A percentile compares a stretch with the other conserved stretches of the same genome.
Conservation (phyloP, 495 filamentous ascomycete genomes). For the Gamarada debralockiae region DNA sequence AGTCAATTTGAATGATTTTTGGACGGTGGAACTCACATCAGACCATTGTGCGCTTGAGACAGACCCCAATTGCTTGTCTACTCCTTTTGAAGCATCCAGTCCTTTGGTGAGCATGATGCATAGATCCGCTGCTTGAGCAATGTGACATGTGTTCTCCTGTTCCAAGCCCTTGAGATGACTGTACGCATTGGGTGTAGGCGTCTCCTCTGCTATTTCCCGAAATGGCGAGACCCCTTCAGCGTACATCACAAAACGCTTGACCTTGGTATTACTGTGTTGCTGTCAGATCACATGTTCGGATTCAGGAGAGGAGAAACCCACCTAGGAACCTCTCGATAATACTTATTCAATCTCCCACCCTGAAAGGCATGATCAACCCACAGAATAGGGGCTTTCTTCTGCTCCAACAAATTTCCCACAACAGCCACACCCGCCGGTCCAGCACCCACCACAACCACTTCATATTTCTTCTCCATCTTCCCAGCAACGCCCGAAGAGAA, state of each 20-base stretch:
- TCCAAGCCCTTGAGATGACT: conserved; percentile 44
- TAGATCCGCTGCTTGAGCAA: conserved; percentile 52
- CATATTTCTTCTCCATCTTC: conserved; percentile 11
- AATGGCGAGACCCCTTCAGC: conserved; percentile 46
- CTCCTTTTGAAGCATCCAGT: conserved; percentile 32
- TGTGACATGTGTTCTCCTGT: conserved; percentile 48
- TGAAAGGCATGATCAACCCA: conserved; percentile 53
- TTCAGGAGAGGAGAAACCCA: conserved; percentile 21
- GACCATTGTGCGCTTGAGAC: conserved; percentile 14
- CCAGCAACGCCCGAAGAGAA: not conserved
- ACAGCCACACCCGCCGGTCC: conserved; percentile 55
- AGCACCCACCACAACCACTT: conserved; percentile 52
- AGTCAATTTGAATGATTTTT: not conserved
- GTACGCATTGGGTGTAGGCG: conserved; percentile 46
- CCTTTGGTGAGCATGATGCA: conserved; percentile 45
- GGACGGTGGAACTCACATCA: conserved; percentile 7
- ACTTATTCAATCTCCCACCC: conserved; percentile 46
- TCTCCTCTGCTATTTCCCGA: conserved; percentile 40
- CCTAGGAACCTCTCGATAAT: conserved; percentile 56
- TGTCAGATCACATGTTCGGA: conserved; percentile 15
- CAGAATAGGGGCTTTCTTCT: conserved; percentile 41
- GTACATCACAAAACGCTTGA: conserved; percentile 48
- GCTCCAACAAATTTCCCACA: conserved; percentile 52
- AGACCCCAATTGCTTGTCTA: conserved; percentile 5
- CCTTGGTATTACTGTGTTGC: conserved; percentile 41